Percentiles rank a stretch among this genome's conserved stretches.
phyloP scores from a whole-genome alignment of 768 basidiomycete species.

The Thelephora aurantiotincta region DNA sequence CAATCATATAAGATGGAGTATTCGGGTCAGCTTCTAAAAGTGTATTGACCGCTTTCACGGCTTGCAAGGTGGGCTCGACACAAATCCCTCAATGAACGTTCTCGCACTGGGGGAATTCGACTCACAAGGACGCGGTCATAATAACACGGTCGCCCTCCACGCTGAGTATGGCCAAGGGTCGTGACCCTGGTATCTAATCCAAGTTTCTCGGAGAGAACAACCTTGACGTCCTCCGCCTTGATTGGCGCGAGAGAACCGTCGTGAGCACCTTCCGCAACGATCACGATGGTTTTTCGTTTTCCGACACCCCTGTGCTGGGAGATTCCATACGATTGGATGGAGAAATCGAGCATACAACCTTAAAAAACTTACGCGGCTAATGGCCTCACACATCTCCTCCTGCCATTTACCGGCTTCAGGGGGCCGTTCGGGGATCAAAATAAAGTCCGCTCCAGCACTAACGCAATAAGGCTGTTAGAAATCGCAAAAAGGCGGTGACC shows the following conservation, averaged over 20 bases:
- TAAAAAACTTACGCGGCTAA: conserved; percentile 46
- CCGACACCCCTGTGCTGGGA: conserved; percentile 77
- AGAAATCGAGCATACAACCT: background rate
- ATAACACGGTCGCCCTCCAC: conserved; percentile 89
- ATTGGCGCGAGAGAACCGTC: conserved; percentile 87
- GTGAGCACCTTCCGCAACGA: conserved; percentile 93
- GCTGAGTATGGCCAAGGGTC: conserved; percentile 91
- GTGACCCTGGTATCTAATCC: conserved; percentile 94
- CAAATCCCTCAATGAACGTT: conserved; percentile 1
- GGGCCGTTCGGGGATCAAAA: conserved; percentile 94
- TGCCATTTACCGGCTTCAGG: conserved; percentile 76
- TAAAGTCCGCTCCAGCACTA: conserved; percentile 87
- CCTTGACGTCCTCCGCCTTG: conserved; percentile 79
- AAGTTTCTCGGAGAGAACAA: conserved; percentile 72
- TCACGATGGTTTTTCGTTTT: conserved; percentile 97
- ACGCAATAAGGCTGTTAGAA: background rate
- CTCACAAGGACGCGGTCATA: conserved; percentile 79
- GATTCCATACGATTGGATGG: background rate
- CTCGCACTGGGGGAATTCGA: background rate
- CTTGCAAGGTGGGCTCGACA: conserved; percentile 85
- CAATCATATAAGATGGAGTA: conserved; percentile 96
- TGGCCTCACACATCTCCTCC: conserved; percentile 76
- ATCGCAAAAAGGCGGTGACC: background rate
- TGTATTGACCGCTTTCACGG: conserved; percentile 83
- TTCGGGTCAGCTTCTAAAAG: conserved; percentile 75